These are phyloP conservation scores for Allium fistulosum DNA, from an alignment of 106 monocot species.

Conservation along the genomic window DNA sequence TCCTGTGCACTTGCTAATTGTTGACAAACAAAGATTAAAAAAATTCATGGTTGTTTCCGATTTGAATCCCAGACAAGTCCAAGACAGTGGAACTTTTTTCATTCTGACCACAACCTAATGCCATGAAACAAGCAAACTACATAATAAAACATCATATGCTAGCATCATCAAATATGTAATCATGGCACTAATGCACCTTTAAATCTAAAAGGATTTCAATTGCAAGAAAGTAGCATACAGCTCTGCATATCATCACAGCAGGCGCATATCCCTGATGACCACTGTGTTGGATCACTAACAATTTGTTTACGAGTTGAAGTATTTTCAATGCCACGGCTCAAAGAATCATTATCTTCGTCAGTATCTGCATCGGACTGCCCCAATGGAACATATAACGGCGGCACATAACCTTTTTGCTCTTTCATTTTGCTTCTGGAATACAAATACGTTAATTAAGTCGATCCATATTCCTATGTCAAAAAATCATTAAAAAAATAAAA, in stretches of 20 bases:
- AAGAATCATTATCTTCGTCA: not conserved
- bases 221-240: constrained; percentile 80
- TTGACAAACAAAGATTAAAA: no score
- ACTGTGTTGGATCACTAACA: constrained; percentile 31
- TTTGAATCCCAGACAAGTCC: no score
- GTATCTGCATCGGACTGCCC: constrained; percentile 32
- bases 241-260: constrained; percentile 90
- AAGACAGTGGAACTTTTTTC: no score
- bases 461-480: no score
- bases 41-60: no score
- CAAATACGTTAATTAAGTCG: no score
- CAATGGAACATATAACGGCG: constrained; percentile 76
- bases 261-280: constrained; percentile 96
- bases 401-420: constrained; percentile 46
- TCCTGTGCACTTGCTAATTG: no score
- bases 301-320: constrained; percentile 3
- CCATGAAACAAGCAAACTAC: not conserved
- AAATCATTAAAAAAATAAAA: no score
- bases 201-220: constrained; percentile 25
- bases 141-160: not conserved
- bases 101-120: no score
- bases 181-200: constrained; percentile 26
- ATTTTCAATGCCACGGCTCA: constrained; percentile 14
- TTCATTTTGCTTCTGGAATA: constrained; percentile 29
- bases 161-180: no score